phyloP scores from a whole-genome alignment of 163 green algal species.

The Scenedesmus sp. region DNA sequence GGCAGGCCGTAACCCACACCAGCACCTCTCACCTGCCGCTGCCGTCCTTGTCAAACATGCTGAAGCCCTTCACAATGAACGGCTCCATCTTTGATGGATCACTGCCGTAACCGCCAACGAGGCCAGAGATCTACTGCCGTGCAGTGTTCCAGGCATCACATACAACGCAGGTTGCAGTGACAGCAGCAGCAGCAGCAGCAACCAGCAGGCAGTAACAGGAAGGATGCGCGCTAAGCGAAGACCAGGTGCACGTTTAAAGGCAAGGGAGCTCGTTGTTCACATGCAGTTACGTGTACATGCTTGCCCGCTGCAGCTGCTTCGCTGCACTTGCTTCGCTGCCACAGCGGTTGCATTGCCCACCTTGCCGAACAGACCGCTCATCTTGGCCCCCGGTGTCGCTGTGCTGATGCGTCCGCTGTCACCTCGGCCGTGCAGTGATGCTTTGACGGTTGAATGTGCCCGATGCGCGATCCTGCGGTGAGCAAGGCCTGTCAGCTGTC shows the following conservation, averaged over 20 bases:
- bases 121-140: background rate
- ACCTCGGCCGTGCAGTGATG: background rate
- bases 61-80: constrained; percentile 16
- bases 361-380: background rate
- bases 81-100: constrained; percentile 14
- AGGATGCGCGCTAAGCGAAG: background rate
- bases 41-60: constrained; percentile 40
- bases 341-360: too few relatives aligned
- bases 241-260: background rate
- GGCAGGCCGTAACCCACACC: background rate
- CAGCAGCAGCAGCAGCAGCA: background rate
- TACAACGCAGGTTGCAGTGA: background rate
- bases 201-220: background rate
- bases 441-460: background rate
- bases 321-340: background rate
- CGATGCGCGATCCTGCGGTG: background rate
- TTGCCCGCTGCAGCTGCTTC: too few relatives aligned
- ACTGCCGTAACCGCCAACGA: background rate
- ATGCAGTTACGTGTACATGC: too few relatives aligned
- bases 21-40: background rate
- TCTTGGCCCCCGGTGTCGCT: background rate
- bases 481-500: background rate
- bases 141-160: background rate
- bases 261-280: too few relatives aligned
- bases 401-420: background rate